These are phyloP conservation scores for Nicotiana attenuata DNA, from an alignment of 257 asterid genomes.

Conservation along the genomic window DNA sequence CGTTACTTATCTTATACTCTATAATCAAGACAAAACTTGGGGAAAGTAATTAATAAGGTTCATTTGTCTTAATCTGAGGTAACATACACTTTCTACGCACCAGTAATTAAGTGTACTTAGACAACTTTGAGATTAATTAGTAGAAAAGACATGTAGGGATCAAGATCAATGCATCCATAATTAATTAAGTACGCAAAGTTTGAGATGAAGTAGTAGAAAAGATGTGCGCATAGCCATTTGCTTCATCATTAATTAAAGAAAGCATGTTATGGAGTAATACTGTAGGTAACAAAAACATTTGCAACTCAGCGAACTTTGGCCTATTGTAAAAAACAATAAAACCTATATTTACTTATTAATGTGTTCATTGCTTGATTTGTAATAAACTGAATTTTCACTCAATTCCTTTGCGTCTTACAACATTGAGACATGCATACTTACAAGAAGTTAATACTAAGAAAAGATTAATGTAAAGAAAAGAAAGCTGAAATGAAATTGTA, in stretches of 20 bases:
- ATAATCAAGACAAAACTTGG: not conserved
- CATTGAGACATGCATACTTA: not conserved
- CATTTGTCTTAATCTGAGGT: not conserved
- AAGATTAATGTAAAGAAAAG: too few relatives aligned
- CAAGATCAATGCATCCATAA: too few relatives aligned
- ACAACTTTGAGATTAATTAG: not conserved
- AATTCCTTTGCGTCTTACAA: not conserved
- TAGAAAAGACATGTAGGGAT: not conserved
- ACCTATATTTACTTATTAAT: not conserved
- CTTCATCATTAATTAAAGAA: not conserved
- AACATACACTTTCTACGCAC: not conserved
- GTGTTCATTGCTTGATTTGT: not conserved
- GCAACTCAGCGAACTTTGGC: not conserved
- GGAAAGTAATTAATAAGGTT: not conserved
- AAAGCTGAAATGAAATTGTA: too few relatives aligned
- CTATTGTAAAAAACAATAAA: not conserved
- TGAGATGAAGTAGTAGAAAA: too few relatives aligned
- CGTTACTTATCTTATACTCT: not conserved
- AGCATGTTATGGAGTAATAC: not conserved
- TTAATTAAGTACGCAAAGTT: too few relatives aligned
- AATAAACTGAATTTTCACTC: not conserved
- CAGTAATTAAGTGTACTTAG: not conserved
- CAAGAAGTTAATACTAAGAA: too few relatives aligned
- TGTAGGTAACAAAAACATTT: not conserved
- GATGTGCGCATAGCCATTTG: too few relatives aligned